Conservation (phyloP, 345 rosid genomes). For the Viola odorata region DNA sequence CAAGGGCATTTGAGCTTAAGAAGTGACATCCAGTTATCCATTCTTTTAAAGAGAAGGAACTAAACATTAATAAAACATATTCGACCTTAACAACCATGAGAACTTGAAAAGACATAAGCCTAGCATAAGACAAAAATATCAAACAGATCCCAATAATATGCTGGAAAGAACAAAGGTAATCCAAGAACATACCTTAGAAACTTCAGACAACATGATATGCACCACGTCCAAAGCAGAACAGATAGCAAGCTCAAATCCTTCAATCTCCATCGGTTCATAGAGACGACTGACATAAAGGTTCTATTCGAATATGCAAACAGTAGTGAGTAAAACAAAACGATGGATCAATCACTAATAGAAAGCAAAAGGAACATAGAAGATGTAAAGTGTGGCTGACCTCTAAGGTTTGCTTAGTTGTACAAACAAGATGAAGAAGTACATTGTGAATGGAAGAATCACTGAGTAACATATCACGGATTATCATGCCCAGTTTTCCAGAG, state of each 20-base stretch:
- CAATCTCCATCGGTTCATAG: slow-evolving; percentile 61
- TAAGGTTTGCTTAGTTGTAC: slow-evolving; percentile 63
- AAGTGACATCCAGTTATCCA: not conserved
- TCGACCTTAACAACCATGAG: not conserved
- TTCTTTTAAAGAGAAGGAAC: not conserved
- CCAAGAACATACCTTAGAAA: slow-evolving; percentile 46
- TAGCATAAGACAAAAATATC: not conserved
- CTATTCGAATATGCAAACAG: slow-evolving; percentile 34
- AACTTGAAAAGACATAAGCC: not conserved
- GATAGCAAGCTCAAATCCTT: slow-evolving; percentile 78
- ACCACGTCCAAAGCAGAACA: slow-evolving; percentile 64
- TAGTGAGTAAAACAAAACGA: slow-evolving; percentile 11
- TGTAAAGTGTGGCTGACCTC: slow-evolving; percentile 53
- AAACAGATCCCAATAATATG: not conserved
- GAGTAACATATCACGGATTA: slow-evolving; percentile 58
- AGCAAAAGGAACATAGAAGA: slow-evolving; percentile 7
- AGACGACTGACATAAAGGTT: slow-evolving; percentile 58
- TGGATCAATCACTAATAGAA: not conserved
- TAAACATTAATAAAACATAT: not conserved
- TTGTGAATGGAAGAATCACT: slow-evolving; percentile 74
- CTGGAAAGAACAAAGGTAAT: not conserved
- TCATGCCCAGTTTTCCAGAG: slow-evolving; percentile 48
- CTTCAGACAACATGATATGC: slow-evolving; percentile 48
- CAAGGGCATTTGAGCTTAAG: not conserved
- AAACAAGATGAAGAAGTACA: slow-evolving; percentile 57